Conservation (phyloP, 495 filamentous ascomycete genomes). For the Hyaloscypha finlandica region DNA sequence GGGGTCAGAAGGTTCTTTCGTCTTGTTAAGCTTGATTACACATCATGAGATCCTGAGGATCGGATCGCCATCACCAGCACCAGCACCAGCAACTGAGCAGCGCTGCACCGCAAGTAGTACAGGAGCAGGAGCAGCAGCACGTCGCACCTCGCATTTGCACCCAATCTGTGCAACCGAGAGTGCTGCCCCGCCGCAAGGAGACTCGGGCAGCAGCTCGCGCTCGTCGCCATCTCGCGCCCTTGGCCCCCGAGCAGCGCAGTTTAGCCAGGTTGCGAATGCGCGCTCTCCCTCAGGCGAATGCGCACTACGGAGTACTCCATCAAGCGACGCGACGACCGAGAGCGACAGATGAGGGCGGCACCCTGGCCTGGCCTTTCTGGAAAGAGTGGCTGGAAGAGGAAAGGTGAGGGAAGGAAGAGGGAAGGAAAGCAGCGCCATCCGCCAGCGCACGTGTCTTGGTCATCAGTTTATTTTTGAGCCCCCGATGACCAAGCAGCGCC, state of each 20-base stretch:
- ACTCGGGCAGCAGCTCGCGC: background rate
- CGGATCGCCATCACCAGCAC: too few relatives aligned
- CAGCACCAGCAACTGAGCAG: too few relatives aligned
- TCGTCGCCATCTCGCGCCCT: background rate
- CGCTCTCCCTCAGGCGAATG: background rate
- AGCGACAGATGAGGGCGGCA: background rate
- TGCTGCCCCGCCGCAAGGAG: background rate
- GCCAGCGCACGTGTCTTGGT: slow-evolving; percentile 31
- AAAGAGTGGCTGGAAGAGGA: background rate
- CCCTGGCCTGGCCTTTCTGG: background rate
- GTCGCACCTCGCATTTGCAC: background rate
- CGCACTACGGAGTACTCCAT: too few relatives aligned
- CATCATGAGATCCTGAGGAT: background rate
- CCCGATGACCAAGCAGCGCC: slow-evolving; percentile 25
- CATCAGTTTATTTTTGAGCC: slow-evolving; percentile 34
- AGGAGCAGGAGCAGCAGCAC: background rate
- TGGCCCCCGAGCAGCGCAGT: background rate
- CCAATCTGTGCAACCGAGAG: background rate
- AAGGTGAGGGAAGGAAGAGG: too few relatives aligned
- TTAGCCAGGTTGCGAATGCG: background rate
- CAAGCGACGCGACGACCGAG: too few relatives aligned
- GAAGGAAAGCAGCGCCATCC: background rate
- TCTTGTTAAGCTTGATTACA: background rate
- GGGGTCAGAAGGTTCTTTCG: too few relatives aligned
- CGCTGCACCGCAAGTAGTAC: background rate